A percentile compares a stretch with the other conserved stretches of the same genome.
These are phyloP conservation scores for Annulohypoxylon nitens DNA, from an alignment of 495 filamentous ascomycete species.

Conservation along the genomic window DNA sequence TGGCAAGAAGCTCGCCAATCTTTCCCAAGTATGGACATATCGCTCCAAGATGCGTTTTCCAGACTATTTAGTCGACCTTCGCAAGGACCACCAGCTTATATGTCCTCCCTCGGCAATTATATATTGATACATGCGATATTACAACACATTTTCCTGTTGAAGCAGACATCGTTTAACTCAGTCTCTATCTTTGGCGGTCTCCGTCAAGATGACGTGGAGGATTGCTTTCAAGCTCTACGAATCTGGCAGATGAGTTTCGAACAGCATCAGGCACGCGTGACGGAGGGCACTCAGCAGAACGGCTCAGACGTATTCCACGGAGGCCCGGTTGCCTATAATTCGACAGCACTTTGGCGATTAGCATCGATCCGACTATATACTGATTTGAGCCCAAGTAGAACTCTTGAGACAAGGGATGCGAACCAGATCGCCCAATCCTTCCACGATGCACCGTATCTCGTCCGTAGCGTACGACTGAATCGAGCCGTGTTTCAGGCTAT, in stretches of 20 bases:
- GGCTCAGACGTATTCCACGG: conserved; percentile 61
- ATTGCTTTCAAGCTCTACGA: conserved; percentile 69
- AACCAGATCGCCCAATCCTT: conserved; percentile 70
- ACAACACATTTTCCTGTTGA: conserved; percentile 76
- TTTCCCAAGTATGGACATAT: conserved; percentile 58
- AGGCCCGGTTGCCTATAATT: conserved; percentile 75
- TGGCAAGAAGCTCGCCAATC: conserved; percentile 64
- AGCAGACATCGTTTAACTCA: conserved; percentile 66
- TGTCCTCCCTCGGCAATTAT: conserved; percentile 74
- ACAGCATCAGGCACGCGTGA: conserved; percentile 59
- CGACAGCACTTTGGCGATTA: conserved; percentile 72
- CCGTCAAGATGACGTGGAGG: conserved; percentile 67
- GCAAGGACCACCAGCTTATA: conserved; percentile 64
- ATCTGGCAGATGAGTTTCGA: conserved; percentile 76
- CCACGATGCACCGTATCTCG: conserved; percentile 68
- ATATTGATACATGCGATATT: conserved; percentile 76
- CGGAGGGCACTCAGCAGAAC: conserved; percentile 53
- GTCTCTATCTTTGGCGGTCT: conserved; percentile 63
- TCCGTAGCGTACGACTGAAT: conserved; percentile 68
- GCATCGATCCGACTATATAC: conserved; percentile 77
- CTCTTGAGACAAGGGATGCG: conserved; percentile 73
- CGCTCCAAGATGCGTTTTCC: conserved; percentile 64
- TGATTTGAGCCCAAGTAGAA: conserved; percentile 72
- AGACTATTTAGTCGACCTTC: conserved; percentile 60
- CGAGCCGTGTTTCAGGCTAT: conserved; percentile 75